Base-by-base conservation (phyloP, 2,329 filamentous ascomycete species). In the Pseudocercospora fijiensis region DNA sequence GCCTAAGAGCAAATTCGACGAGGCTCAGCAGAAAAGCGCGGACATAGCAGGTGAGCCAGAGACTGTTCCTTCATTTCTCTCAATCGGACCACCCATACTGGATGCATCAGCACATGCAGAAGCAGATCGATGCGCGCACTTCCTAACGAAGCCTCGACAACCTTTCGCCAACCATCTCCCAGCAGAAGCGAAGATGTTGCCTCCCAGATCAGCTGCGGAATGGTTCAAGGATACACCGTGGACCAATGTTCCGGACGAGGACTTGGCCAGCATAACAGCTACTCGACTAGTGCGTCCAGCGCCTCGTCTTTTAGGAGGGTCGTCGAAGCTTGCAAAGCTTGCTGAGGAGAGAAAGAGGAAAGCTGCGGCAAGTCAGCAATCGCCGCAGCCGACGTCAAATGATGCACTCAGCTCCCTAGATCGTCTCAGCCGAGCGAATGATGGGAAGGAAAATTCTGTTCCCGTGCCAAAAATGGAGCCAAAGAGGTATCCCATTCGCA, bases 151-250 rank as follows among this genome's bases (percentile, higher is more conserved):
- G 26, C 26, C 22, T 30, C 26, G 9, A 26, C 61, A 27, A n/a
- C n/a, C 75, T 75, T 22, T 79, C 52, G 52, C 65, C 68, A 61
- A 67, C 60, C 49, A 56, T 45, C 53, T 43, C 18, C 24, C 52
- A 37, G 58, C 63, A 70, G 67, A 61, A 30, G 26, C 37, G 41
- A 58, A 20, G 58, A 37, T 55, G 37, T 52, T 62, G 47, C 65
- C 65, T 30, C 63, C 64, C 49, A 58, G 82, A 65, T 82, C 79
- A 43, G 79, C 82, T 60, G 76, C 81, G 63, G 81, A 85, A 41
- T 91, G 93, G 77, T 99, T 97, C 69, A 79, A 82, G 72, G 93
- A 96, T 73, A 90, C 90, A 74, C 91, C 93, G 0, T 99, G 95
- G 94, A 83, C 92, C 60, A 84, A 88, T 58, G 81, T 94, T 10